phyloP scores from a whole-genome alignment of 2,329 filamentous ascomycete species.

The Aspergillus jensenii region DNA sequence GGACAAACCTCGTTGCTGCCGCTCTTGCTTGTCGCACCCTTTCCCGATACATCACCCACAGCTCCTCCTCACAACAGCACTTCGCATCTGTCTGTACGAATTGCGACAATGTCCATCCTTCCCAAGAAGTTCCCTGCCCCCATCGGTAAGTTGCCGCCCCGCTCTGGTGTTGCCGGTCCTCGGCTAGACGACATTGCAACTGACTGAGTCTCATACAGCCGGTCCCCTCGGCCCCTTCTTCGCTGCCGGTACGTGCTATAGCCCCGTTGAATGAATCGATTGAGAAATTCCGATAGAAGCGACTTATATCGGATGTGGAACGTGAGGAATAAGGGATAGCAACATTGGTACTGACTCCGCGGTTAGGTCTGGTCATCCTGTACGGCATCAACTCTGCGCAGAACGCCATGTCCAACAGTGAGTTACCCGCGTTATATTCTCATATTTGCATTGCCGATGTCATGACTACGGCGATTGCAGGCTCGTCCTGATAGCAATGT shows the following conservation, averaged over 20 bases:
- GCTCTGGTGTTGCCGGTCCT: neutral
- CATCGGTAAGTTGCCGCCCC: constrained; percentile 61
- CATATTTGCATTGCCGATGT: neutral
- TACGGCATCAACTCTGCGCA: constrained; percentile 89
- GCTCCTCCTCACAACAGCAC: constrained; percentile 24
- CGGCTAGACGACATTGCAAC: constrained; percentile 19
- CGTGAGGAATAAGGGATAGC: neutral
- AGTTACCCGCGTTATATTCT: constrained; percentile 35
- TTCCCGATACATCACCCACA: constrained; percentile 28
- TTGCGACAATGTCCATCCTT: constrained; percentile 71
- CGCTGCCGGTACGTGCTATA: constrained; percentile 73
- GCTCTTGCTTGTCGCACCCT: constrained; percentile 30
- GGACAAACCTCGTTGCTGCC: constrained; percentile 41
- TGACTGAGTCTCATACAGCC: constrained; percentile 57
- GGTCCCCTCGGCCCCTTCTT: constrained; percentile 92
- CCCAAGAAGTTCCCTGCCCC: constrained; percentile 82
- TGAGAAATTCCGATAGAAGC: neutral
- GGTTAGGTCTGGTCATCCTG: constrained; percentile 74
- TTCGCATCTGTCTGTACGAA: constrained; percentile 30
- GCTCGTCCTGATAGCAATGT: neutral
- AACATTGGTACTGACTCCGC: constrained; percentile 27
- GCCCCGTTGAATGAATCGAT: neutral
- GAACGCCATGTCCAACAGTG: constrained; percentile 76
- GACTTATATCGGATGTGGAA: neutral
- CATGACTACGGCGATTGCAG: neutral